Evolutionary conservation across 495 filamentous ascomycete genomes (phyloP), one percentile per base, ranked within the genome.

Genomic region (Clohesyomyces aquaticus): DNA sequence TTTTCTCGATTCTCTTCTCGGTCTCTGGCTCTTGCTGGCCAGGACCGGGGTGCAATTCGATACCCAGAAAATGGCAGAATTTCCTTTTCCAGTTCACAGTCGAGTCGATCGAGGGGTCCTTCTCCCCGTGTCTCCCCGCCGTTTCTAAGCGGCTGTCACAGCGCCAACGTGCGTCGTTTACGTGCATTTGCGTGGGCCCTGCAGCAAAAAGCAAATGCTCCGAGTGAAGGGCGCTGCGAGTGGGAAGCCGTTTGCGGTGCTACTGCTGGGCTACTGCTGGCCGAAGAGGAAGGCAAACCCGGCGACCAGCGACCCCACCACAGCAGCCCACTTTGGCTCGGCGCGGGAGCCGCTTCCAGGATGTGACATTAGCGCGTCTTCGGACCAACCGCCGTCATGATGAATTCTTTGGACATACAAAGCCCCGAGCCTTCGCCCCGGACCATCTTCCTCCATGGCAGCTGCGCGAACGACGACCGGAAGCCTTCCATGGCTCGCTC

Each of bases 401-500:
- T 16, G 35, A 57, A 51, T 53, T 53, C 54, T 51, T 43, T 21
- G 48, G 38, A 29, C 25, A 48, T 53, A 68, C 58, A 59, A 49
- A 54, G 50, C 53, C n/a, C 42, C 19, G 16, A 46, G 12, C 45
- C 42, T 38, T 35, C 41, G 4, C 32, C 48, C 18, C 25, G 19
- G 3, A 16, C 25, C 16, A 21, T 19, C 42, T n/a, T 61, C 51
- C 66, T 27, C 35, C 63, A 69, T 70, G 67, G 67, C 57, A 51
- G 19, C 62, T 63, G 32, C 43, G 4, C 52, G 19, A n/a, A n/a
- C n/a, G n/a, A n/a, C n/a, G 25, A 12, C 55, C 9, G 9, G 18
- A 45, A 48, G 68, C 66, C 65, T 65, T 66, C 59, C 60, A 74
- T 74, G 72, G 70, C 72, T 47, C 28, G 23, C 8, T 46, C 23